Evolutionary conservation across 148 eudicot genomes (phyloP).

Genomic region (Cornus florida): DNA sequence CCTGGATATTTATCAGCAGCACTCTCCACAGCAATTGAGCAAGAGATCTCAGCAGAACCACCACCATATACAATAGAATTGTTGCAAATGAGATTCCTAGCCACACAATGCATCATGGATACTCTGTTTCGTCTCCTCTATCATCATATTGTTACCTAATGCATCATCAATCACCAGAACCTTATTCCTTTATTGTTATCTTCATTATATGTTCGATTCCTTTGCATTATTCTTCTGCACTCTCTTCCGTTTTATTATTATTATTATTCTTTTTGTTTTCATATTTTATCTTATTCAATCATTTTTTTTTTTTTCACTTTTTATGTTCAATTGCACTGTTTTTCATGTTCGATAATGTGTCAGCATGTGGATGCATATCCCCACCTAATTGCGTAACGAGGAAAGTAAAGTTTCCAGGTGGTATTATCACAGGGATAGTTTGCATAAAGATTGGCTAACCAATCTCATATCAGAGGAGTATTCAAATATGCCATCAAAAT

Average conservation of each 20-base stretch:
- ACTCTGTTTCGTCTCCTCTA: slow-evolving; percentile 96
- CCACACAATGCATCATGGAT: slow-evolving; percentile 91
- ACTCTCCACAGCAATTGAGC: slow-evolving; percentile 88
- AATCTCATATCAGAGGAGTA: no score
- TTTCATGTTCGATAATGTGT: background rate
- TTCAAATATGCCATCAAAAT: no score
- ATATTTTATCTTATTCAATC: background rate
- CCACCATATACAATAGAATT: slow-evolving; percentile 95
- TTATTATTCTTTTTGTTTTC: no score
- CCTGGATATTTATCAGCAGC: slow-evolving; percentile 92
- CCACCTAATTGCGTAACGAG: no score
- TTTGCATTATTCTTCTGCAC: background rate
- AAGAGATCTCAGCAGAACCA: slow-evolving; percentile 87
- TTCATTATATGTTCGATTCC: background rate
- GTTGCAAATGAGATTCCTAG: slow-evolving; percentile 86
- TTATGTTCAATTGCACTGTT: background rate
- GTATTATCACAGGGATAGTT: no score
- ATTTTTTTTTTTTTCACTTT: background rate
- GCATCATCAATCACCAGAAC: slow-evolving; percentile 10
- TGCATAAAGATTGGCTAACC: no score
- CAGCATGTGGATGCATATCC: no score
- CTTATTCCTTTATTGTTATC: no score
- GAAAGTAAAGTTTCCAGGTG: no score
- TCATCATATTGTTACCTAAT: slow-evolving; percentile 94
- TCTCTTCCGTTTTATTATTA: no score